Percentiles rank a stretch among this genome's conserved stretches.
These are phyloP conservation scores for Mycena sp. DNA, from an alignment of 1,284 basidiomycete genomes.

Conservation along the genomic window DNA sequence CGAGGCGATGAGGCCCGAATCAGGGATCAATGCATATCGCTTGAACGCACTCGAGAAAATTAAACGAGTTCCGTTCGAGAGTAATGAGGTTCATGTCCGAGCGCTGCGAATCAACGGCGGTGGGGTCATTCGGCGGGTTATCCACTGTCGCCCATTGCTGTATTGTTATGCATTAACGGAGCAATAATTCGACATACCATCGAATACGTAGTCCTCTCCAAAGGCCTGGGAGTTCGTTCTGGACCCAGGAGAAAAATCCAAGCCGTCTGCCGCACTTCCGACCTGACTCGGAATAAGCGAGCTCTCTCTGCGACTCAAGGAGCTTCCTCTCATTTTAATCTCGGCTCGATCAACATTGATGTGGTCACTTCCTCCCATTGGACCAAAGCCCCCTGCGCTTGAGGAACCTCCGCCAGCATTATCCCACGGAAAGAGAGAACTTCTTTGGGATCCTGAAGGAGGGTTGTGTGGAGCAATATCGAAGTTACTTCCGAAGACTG, in stretches of 20 bases:
- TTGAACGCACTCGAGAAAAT: conserved; percentile 75
- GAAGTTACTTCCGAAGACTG: conserved; percentile 56
- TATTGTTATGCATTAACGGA: not conserved
- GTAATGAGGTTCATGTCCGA: conserved; percentile 64
- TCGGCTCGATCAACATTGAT: conserved; percentile 62
- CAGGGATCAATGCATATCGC: not conserved
- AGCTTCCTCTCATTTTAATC: conserved; percentile 61
- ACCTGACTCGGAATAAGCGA: conserved; percentile 56
- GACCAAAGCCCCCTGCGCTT: conserved; percentile 48
- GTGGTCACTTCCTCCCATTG: conserved; percentile 50
- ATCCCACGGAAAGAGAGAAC: conserved; percentile 84
- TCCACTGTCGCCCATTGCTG: conserved; percentile 25
- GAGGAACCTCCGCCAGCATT: conserved; percentile 77
- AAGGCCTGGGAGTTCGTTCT: conserved; percentile 49
- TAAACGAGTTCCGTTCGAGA: conserved; percentile 77
- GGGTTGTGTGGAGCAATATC: conserved; percentile 50
- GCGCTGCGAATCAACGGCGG: conserved; percentile 58
- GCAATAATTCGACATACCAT: conserved; percentile 50
- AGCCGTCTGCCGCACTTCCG: conserved; percentile 50
- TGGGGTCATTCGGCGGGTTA: conserved; percentile 42
- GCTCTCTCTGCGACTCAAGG: conserved; percentile 59
- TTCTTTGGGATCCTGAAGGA: conserved; percentile 64
- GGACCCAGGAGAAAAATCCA: conserved; percentile 60
- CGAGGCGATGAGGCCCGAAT: not conserved
- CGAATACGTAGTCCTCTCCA: conserved; percentile 72